Base-by-base conservation (phyloP, 2,329 filamentous ascomycete species). In the Pseudogymnoascus sp. region DNA sequence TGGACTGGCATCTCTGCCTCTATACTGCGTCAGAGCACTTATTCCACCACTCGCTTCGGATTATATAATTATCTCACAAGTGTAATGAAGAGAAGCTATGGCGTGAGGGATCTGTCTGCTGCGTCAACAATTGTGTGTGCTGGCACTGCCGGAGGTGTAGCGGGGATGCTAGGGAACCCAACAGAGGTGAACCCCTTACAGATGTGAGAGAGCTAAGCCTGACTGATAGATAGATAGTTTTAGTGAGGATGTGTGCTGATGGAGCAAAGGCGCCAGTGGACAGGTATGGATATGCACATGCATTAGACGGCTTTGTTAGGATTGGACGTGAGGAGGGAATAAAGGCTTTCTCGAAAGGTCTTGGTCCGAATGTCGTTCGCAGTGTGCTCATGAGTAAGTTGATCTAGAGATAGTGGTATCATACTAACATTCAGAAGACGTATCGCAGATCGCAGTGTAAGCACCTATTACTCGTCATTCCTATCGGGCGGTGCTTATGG, bases 211-310 rank as follows among this genome's bases (percentile, higher is more conserved):
- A 44, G 29, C 5, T 40, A 26, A 63, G 7, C 26, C 14, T 35
- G 21, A 14, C 33, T 10, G 16, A 60, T 63, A 19, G 61, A 3
- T 24, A 72, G 69, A 74, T 78, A 0, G 72, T 79, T 0, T 73
- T 79, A 4, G 77, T 79, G 0, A 71, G 78, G 6, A 79, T 79
- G 78, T 79, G 77, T 64, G 75, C 77, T 13, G 78, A 79, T 67
- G 78, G 77, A 0, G 78, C 78, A 0, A 78, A 75, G 65, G 63
- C 71, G 1, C 66, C 68, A 0, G 65, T 66, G 0, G 70, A 79
- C 60, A 71, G 74, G n/a, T 77, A 77, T 56, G 65, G 64, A 4
- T 78, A 79, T 62, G 67, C 72, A 0, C 77, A 79, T 40, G 75
- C 76, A 0, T 8, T 78, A 0, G 64, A 72, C 19, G 77, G 74